Conservation (phyloP, 75 land plant genomes). For the Larix kaempferi region DNA sequence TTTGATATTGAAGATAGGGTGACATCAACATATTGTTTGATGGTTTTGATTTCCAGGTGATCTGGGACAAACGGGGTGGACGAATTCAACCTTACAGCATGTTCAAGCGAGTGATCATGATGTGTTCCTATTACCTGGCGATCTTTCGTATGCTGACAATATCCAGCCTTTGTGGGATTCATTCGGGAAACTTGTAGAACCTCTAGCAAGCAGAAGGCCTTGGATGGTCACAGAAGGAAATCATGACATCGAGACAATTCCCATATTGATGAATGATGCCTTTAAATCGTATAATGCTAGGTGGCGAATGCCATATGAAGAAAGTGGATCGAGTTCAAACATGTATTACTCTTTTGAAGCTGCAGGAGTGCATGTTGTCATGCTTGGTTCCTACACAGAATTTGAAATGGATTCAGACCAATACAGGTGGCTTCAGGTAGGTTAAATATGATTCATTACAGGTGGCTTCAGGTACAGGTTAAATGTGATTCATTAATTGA, state of each 20-base stretch:
- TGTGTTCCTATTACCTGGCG: conserved; percentile 69
- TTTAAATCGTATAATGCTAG: conserved; percentile 80
- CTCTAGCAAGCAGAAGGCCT: conserved; percentile 73
- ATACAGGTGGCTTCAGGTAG: conserved; percentile 57
- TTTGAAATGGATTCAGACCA: conserved; percentile 56
- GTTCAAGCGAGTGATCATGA: conserved; percentile 50
- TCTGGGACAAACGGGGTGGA: conserved; percentile 80
- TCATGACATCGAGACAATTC: conserved; percentile 72
- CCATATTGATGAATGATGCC: conserved; percentile 18
- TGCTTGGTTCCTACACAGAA: conserved; percentile 89
- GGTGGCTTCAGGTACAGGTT: too few species aligned
- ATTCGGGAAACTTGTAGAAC: conserved; percentile 72
- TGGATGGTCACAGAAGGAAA: conserved; percentile 93
- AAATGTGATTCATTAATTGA: too few species aligned
- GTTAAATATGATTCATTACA: too few species aligned
- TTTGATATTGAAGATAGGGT: too few species aligned
- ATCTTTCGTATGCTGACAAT: conserved; percentile 76
- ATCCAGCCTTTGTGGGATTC: conserved; percentile 77
- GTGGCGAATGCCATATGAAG: conserved; percentile 79
- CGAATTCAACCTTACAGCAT: conserved; percentile 60
- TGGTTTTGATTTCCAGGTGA: conserved; percentile 51
- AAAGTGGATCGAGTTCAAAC: conserved; percentile 67
- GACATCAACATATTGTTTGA: too few species aligned
- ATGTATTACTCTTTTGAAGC: conserved; percentile 88
- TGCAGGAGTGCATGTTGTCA: conserved; percentile 73